Base-by-base conservation (phyloP, 352 stramenopile species). In the Pythium periplocum region DNA sequence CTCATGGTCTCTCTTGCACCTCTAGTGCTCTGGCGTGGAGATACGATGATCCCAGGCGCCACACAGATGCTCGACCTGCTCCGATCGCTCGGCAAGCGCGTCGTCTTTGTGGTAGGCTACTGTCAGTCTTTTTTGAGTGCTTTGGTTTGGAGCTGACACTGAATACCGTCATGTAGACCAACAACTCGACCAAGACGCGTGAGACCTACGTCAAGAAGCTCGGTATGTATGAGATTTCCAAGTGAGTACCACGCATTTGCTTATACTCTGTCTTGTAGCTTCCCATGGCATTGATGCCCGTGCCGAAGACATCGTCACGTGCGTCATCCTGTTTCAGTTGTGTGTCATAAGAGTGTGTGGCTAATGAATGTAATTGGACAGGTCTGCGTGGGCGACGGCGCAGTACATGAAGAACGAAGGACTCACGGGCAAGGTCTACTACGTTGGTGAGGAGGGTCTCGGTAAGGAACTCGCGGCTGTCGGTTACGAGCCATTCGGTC, bases 191-290 rank as follows among this genome's bases (percentile, higher is more conserved):
- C 55, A 93, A 86, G 63, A 87, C 69, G 53, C 69, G 83, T 56
- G 78, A 86, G 35, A 76, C 76, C 10, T 91, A 90, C 66, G 78
- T 93, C 47, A 85, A 88, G 66, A 91, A 91, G 58, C 73, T 93
- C n/a, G 79, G 82, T 92, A 37, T 31, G 48, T 51, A 51, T 39
- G 26, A 17, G 7, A 47, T 1, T 4, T 26, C 4, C 8, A 11
- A 11, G 30, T 30, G 30, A 2, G 2, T 6, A n/a, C 2, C 31
- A 43, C 4, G 5, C 7, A n/a, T 43, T 42, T 12, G 41, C 51
- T 57, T 48, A 48, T 48, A 6, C 43, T 5, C 4, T 6, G 6
- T 6, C 33, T 2, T 58, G 8, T 55, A 93, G 83, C 73, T n/a
- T 86, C 78, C 6, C 78, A 91, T 50, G 78, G 83, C 9, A 93